phyloP scores from a whole-genome alignment of 2,329 filamentous ascomycete species.

The Dactylellina parvicollis region DNA sequence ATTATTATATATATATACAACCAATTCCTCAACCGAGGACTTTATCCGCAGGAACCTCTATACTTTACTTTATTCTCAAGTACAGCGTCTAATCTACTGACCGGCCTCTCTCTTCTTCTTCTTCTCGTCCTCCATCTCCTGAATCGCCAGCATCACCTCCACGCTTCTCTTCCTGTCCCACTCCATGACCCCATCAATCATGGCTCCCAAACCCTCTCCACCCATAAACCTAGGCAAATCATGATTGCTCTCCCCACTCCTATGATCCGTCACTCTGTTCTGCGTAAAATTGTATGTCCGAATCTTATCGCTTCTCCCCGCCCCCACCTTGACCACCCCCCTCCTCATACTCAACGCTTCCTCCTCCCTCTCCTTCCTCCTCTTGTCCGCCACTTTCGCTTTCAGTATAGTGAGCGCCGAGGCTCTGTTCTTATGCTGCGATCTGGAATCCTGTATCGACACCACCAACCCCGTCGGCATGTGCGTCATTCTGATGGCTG shows the following conservation, averaged over 20 bases:
- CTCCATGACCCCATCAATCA: slow-evolving; percentile 79
- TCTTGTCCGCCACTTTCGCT: slow-evolving; percentile 75
- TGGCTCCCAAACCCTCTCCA: slow-evolving; percentile 75
- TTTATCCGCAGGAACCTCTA: too few relatives aligned
- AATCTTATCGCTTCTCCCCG: slow-evolving; percentile 92
- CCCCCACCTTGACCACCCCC: slow-evolving; percentile 80
- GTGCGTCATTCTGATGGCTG: slow-evolving; percentile 91
- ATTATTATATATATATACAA: too few relatives aligned
- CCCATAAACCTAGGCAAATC: slow-evolving; percentile 82
- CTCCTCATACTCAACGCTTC: slow-evolving; percentile 78
- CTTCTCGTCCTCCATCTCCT: slow-evolving; percentile 63
- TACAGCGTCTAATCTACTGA: too few relatives aligned
- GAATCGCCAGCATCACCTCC: slow-evolving; percentile 73
- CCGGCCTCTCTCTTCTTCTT: slow-evolving; percentile 15
- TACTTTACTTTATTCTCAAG: too few relatives aligned
- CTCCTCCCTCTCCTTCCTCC: slow-evolving; percentile 71
- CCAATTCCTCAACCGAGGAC: too few relatives aligned
- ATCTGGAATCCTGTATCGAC: slow-evolving; percentile 90
- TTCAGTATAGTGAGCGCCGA: slow-evolving; percentile 87
- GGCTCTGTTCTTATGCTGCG: slow-evolving; percentile 87
- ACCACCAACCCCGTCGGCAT: slow-evolving; percentile 85
- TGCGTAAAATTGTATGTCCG: slow-evolving; percentile 80
- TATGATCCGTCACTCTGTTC: slow-evolving; percentile 87
- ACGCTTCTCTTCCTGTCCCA: slow-evolving; percentile 83
- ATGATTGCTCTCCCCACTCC: slow-evolving; percentile 80